phyloP scores from a whole-genome alignment of 208 protist genomes.

The Phytomonas serpens region DNA sequence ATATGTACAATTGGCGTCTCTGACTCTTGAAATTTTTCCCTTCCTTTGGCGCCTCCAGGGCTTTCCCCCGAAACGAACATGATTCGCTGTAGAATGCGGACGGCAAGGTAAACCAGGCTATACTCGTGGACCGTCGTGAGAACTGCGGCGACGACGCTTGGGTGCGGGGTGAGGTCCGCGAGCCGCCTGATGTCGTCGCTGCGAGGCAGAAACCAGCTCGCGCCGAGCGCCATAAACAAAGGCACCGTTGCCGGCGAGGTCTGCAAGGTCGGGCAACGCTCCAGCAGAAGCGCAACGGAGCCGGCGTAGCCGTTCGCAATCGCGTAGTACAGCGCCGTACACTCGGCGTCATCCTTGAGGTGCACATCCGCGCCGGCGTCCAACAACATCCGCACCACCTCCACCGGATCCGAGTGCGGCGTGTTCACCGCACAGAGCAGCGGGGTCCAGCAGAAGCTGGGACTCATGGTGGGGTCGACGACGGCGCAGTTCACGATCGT shows the following conservation, averaged over 20 bases:
- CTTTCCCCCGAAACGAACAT: slow-evolving; percentile 38
- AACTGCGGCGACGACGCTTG: slow-evolving; percentile 45
- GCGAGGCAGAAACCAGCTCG: slow-evolving; percentile 54
- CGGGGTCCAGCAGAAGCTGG: slow-evolving; percentile 73
- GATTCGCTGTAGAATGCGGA: slow-evolving; percentile 60
- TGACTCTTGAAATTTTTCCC: not conserved
- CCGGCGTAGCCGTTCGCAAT: slow-evolving; percentile 82
- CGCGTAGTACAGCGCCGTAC: slow-evolving; percentile 84
- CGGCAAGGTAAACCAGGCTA: slow-evolving; percentile 34
- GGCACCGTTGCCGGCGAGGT: slow-evolving; percentile 50
- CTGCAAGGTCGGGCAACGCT: slow-evolving; percentile 41
- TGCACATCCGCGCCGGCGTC: slow-evolving; percentile 57
- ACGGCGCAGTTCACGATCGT: slow-evolving; percentile 70
- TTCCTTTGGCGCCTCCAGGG: not conserved
- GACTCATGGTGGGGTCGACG: slow-evolving; percentile 29
- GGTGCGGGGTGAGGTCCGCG: slow-evolving; percentile 40
- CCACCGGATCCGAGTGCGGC: slow-evolving; percentile 62
- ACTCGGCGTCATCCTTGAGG: slow-evolving; percentile 62
- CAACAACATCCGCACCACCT: slow-evolving; percentile 59
- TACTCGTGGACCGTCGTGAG: slow-evolving; percentile 29
- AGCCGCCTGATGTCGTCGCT: slow-evolving; percentile 65
- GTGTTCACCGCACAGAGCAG: slow-evolving; percentile 82
- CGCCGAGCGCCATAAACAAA: slow-evolving; percentile 67
- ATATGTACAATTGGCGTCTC: not conserved
- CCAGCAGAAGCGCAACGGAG: slow-evolving; percentile 41